phyloP scores from a whole-genome alignment of 2,329 filamentous ascomycete genomes.

The Paraphoma sp. region DNA sequence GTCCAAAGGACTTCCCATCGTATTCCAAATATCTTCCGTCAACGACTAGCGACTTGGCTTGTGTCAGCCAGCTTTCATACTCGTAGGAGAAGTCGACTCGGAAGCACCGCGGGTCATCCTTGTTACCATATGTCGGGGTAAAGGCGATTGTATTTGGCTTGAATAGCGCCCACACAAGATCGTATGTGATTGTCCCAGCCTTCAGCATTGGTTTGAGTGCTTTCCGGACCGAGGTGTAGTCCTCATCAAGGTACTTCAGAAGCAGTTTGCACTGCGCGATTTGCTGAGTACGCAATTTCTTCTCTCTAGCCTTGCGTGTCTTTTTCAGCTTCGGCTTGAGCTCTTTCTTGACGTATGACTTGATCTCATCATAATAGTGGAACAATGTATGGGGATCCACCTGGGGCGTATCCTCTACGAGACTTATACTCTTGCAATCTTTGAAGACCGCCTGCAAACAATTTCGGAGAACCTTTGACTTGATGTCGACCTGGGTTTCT shows the following conservation, averaged over 20 bases:
- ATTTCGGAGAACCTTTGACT: conserved; percentile 78
- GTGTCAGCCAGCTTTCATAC: conserved; percentile 68
- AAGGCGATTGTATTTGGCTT: conserved; percentile 85
- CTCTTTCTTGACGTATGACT: conserved; percentile 64
- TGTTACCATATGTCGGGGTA: conserved; percentile 75
- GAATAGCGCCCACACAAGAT: conserved; percentile 86
- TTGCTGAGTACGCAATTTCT: conserved; percentile 65
- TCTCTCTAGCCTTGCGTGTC: conserved; percentile 66
- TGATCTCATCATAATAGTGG: conserved; percentile 80
- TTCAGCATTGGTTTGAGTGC: conserved; percentile 81
- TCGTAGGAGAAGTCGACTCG: conserved; percentile 80
- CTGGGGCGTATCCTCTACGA: conserved; percentile 80
- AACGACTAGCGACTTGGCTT: conserved; percentile 77
- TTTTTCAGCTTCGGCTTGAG: conserved; percentile 66
- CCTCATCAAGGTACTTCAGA: conserved; percentile 77
- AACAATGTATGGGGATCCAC: conserved; percentile 57
- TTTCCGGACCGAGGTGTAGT: conserved; percentile 80
- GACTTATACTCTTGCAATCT: conserved; percentile 76
- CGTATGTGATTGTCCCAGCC: conserved; percentile 85
- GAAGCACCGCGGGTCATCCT: conserved; percentile 81
- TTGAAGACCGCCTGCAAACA: conserved; percentile 75
- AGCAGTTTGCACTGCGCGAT: conserved; percentile 73
- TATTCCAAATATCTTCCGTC: conserved; percentile 85
- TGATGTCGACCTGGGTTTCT: conserved; percentile 80
- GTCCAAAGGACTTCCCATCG: conserved; percentile 84